phyloP scores from a whole-genome alignment of 352 stramenopile genomes.

The Albugo candida region DNA sequence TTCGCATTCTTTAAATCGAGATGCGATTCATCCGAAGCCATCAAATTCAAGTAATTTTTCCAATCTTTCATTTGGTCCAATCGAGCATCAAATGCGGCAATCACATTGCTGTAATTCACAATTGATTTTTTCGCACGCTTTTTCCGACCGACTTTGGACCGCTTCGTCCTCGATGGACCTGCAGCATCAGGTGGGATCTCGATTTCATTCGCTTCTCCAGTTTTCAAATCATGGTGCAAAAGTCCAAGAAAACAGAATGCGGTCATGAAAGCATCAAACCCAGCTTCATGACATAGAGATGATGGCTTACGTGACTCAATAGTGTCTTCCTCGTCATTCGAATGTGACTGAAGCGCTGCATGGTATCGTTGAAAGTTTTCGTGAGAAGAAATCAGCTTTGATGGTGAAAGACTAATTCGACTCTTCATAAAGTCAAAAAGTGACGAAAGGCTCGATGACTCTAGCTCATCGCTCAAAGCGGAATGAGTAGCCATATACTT shows the following conservation, averaged over 20 bases:
- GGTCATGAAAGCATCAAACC: constrained; percentile 76
- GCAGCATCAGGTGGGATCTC: too few relatives aligned
- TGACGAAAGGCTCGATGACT: constrained; percentile 32
- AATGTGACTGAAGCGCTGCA: not conserved
- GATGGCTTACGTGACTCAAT: not conserved
- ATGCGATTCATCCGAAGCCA: constrained; percentile 50
- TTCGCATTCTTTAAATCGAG: constrained; percentile 27
- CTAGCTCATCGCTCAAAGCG: constrained; percentile 19
- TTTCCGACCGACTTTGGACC: too few relatives aligned
- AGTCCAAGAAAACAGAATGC: constrained; percentile 54
- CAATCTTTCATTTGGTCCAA: constrained; percentile 23
- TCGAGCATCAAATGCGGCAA: constrained; percentile 16
- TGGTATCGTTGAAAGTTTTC: constrained; percentile 43
- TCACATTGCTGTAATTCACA: constrained; percentile 9
- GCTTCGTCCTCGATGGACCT: too few relatives aligned
- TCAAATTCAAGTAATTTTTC: constrained; percentile 65
- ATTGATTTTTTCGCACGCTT: constrained; percentile 18
- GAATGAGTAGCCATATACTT: constrained; percentile 50
- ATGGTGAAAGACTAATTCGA: constrained; percentile 29
- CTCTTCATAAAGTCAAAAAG: constrained; percentile 66
- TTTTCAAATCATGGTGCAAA: constrained; percentile 20
- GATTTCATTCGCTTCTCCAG: too few relatives aligned
- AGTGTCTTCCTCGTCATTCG: constrained; percentile 12
- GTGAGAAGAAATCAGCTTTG: constrained; percentile 31
- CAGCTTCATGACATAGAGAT: constrained; percentile 52